Evolutionary conservation across 2,329 filamentous ascomycete species (phyloP).

Genomic region (Aspergillus chevalieri): DNA sequence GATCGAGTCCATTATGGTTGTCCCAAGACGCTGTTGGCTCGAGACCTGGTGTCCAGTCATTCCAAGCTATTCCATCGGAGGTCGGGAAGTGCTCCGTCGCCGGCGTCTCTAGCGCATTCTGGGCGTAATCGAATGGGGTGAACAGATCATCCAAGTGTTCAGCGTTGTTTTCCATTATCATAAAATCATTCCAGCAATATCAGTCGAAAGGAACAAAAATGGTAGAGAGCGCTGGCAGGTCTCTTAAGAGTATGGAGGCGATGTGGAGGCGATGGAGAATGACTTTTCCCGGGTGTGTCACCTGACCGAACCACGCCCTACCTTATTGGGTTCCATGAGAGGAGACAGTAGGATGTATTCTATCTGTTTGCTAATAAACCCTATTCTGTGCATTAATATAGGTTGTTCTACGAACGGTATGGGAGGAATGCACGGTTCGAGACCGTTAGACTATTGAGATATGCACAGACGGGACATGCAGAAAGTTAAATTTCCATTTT

Average conservation of each 20-base stretch:
- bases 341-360: not conserved
- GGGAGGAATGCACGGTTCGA: too few species aligned
- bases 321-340: not conserved
- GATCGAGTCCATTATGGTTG: not conserved
- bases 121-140: not conserved
- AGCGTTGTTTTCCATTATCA: not conserved
- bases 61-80: not conserved
- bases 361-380: too few species aligned
- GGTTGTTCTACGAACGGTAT: too few species aligned
- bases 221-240: not conserved
- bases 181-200: not conserved
- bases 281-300: not conserved
- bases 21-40: not conserved
- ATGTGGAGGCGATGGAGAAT: not conserved
- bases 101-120: not conserved
- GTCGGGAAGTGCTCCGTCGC: not conserved
- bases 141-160: not conserved
- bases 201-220: not conserved
- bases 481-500: not conserved
- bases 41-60: not conserved
- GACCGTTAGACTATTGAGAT: too few species aligned
- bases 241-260: too few species aligned
- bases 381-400: too few species aligned
- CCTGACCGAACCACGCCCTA: not conserved
- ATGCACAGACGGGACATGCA: too few species aligned